A percentile compares a stretch with the other conserved stretches of the same genome.
Conservation (phyloP, 495 filamentous ascomycete genomes). For the Glonium stellatum region DNA sequence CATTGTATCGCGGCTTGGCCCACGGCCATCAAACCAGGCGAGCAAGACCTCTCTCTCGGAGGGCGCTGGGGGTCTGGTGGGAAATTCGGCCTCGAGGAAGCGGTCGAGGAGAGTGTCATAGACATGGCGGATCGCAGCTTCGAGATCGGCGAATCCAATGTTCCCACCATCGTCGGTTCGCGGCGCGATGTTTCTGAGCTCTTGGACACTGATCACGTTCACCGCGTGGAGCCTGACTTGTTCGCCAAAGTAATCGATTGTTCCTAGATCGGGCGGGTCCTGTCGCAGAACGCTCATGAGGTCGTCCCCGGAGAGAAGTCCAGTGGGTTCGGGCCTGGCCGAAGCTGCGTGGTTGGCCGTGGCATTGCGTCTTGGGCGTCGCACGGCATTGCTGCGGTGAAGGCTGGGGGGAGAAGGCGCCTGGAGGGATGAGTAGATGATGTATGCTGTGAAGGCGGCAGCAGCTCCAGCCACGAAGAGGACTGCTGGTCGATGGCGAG, state of each 20-base stretch:
- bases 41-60: not conserved
- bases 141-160: constrained; percentile 6
- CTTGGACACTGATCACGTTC: not conserved
- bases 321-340: no score
- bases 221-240: constrained; percentile 11
- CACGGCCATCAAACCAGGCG: not conserved
- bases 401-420: constrained; percentile 25
- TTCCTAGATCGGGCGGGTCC: constrained; percentile 8
- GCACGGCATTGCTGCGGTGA: constrained; percentile 51
- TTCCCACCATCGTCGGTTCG: not conserved
- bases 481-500: constrained; percentile 27
- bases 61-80: not conserved
- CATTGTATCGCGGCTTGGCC: constrained; percentile 1
- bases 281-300: constrained; percentile 8
- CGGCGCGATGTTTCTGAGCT: constrained; percentile 10
- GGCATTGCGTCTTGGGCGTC: constrained; percentile 2
- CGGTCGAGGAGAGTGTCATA: constrained; percentile 22
- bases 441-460: constrained; percentile 25
- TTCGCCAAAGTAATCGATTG: constrained; percentile 17
- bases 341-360: no score
- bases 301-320: no score
- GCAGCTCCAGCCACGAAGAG: constrained; percentile 23
- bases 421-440: constrained; percentile 19
- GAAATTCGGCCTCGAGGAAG: constrained; percentile 14
- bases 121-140: constrained; percentile 8